Conservation (phyloP, 352 stramenopile genomes). For the Phytophthora citricola region DNA sequence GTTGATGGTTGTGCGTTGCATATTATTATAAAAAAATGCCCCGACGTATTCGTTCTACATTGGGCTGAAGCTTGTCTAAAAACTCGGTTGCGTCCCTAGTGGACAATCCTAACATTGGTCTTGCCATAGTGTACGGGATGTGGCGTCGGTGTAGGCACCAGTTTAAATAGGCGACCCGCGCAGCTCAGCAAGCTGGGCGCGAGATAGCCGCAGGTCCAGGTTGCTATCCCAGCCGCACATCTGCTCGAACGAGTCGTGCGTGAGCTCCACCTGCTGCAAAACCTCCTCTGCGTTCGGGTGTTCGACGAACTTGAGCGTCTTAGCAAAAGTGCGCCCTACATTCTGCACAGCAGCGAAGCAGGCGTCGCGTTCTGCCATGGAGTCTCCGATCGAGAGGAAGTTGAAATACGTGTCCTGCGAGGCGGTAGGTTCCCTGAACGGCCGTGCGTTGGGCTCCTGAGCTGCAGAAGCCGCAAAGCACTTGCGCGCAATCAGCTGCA, state of each 20-base stretch:
- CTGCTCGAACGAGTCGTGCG: constrained; percentile 86
- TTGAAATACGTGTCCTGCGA: constrained; percentile 68
- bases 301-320: constrained; percentile 90
- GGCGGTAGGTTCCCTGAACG: constrained; percentile 8
- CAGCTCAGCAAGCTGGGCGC: constrained; percentile 77
- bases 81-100: constrained; percentile 37
- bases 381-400: constrained; percentile 85
- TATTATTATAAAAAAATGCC: constrained; percentile 34
- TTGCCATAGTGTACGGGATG: constrained; percentile 17
- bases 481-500: constrained; percentile 87
- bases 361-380: constrained; percentile 87
- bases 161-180: constrained; percentile 50
- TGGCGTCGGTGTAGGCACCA: constrained; percentile 1
- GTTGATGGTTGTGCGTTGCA: not conserved
- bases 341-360: constrained; percentile 74
- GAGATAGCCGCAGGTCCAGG: constrained; percentile 80
- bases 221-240: constrained; percentile 83
- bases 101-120: constrained; percentile 34
- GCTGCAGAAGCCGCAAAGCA: constrained; percentile 58
- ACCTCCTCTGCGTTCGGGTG: constrained; percentile 83
- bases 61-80: constrained; percentile 23
- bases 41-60: constrained; percentile 37
- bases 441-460: constrained; percentile 7
- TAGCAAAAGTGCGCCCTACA: constrained; percentile 77
- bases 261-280: constrained; percentile 84